phyloP scores from a whole-genome alignment of 257 asterid genomes.

The Nicotiana attenuata region DNA sequence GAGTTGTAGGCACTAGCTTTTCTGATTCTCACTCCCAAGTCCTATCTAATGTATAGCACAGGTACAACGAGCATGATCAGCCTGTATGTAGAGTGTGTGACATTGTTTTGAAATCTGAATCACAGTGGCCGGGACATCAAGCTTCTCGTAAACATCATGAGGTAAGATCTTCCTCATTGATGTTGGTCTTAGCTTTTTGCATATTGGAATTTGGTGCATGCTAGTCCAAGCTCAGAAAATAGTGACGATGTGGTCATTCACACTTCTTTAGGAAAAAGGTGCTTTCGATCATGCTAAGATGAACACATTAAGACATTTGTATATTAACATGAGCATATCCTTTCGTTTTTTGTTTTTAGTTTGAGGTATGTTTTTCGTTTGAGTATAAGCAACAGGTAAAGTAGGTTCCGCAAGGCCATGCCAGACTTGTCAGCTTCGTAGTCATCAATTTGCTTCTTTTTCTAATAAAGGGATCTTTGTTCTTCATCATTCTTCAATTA shows the following conservation, averaged over 20 bases:
- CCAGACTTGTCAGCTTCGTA: neutral
- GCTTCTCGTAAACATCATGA: slow-evolving; percentile 88
- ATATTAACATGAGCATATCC: neutral
- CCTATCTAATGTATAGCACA: slow-evolving; percentile 24
- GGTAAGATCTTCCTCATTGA: slow-evolving; percentile 30
- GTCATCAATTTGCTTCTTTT: neutral
- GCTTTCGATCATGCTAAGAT: neutral
- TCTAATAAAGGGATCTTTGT: neutral
- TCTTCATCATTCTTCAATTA: neutral
- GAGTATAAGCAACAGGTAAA: neutral
- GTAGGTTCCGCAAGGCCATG: neutral
- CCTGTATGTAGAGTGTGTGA: slow-evolving; percentile 83
- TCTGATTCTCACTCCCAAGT: neutral
- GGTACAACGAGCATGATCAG: slow-evolving; percentile 85
- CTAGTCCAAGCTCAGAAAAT: neutral
- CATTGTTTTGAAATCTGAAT: slow-evolving; percentile 64
- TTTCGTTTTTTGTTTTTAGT: neutral
- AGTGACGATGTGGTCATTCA: neutral
- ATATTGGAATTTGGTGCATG: neutral
- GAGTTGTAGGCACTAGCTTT: neutral
- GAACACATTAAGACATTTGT: neutral
- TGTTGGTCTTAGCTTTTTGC: neutral
- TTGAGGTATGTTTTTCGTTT: neutral
- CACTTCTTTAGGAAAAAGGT: neutral
- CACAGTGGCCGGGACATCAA: slow-evolving; percentile 93